A percentile compares a stretch with the other conserved stretches of the same genome.
Conservation (phyloP, 805 yeast species). For the Nakazawaea siamensis region DNA sequence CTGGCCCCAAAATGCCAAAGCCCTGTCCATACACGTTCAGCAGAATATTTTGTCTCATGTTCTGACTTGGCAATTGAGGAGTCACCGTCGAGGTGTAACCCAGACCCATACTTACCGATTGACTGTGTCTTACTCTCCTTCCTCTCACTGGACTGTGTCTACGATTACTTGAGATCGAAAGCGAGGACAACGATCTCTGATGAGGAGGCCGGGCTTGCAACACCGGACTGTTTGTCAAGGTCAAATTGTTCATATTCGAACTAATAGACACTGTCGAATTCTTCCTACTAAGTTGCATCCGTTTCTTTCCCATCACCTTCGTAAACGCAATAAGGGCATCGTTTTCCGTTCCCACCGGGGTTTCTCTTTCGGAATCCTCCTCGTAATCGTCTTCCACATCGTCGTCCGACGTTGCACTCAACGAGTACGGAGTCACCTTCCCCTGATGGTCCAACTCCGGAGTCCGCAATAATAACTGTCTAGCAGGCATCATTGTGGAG, state of each 20-base stretch:
- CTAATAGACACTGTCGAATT: conserved; percentile 7
- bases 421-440: conserved; percentile 5
- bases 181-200: conserved; percentile 7
- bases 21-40: no score
- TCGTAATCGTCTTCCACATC: conserved; percentile 1
- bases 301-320: conserved; percentile 8
- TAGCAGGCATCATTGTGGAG: conserved; percentile 1
- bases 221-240: conserved; percentile 4
- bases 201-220: conserved; percentile 4
- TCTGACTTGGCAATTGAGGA: no score
- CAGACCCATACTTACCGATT: no score
- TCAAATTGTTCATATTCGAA: conserved; percentile 8
- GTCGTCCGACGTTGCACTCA: conserved; percentile 9
- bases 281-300: conserved; percentile 8
- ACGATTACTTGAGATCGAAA: conserved; percentile 2
- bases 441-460: not conserved
- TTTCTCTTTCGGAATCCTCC: not conserved
- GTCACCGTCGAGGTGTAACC: no score
- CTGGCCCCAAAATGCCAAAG: no score
- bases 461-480: not conserved
- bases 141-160: conserved; percentile 9
- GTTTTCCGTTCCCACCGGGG: not conserved
- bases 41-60: no score
- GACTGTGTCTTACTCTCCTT: conserved; percentile 3
- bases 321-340: conserved; percentile 9